Evolutionary conservation across 768 basidiomycete species (phyloP), one percentile per base, ranked within the genome.

Genomic region (Podaxis pistillaris): DNA sequence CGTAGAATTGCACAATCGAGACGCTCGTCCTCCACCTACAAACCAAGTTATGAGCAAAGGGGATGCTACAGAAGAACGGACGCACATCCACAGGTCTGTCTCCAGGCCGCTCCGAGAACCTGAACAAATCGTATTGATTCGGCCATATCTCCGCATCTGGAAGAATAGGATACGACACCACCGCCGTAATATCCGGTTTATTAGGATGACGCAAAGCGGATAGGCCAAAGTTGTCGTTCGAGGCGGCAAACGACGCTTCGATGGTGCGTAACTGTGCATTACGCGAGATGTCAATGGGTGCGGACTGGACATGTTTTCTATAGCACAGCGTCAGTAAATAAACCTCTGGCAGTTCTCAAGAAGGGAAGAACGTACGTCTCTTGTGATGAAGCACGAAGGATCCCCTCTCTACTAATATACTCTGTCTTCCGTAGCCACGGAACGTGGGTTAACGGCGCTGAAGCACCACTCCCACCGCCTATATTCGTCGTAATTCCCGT

Each of bases 361-460:
- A 46, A 9, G 26, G 33, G 33, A 24, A 12, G 56, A 19, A 78
- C 83, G 66, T 68, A 91, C 91, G 80, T 72, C 72, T 92, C 91
- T 44, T 83, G 80, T 28, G 70, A 61, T 69, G 73, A 26, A 66
- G 76, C 62, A 64, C 73, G 70, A 72, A 86, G 71, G 65, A 81
- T 68, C 59, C 81, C 73, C 76, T 86, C 76, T 67, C 90, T 76
- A 63, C 86, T 89, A 59, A 96, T 83, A 69, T 97, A 96, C 69
- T 95, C 94, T 0, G 95, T 96, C 72, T 91, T 94, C 57, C 96
- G 83, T 57, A 98, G 79, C 96, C 96, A 98, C 1, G 93, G 82
- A 11, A 97, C 95, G 62, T 93, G 82, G 6, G 77, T 81, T 8
- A 83, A 76, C 52, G 86, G 81, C 54, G 82, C 76, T 17, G 82